Evolutionary conservation across 768 basidiomycete genomes (phyloP).

Genomic region (Tylopilus sp.): DNA sequence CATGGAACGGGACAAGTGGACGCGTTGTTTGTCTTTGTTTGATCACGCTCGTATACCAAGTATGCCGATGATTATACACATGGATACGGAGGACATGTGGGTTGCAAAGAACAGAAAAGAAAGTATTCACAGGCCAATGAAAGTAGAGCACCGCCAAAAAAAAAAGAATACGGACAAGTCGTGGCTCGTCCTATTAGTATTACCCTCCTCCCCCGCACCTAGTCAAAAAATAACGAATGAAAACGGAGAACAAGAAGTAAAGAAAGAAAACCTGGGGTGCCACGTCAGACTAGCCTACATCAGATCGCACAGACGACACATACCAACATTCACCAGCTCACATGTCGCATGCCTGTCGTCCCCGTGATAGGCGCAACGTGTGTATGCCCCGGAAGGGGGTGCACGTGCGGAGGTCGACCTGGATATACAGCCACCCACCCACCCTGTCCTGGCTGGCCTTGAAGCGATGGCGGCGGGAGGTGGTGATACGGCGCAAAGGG

Average conservation of each 20-base stretch:
- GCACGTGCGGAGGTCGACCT: constrained; percentile 12
- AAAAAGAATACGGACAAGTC: background rate
- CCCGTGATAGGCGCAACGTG: constrained; percentile 20
- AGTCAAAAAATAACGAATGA: constrained; percentile 10
- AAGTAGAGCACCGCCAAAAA: constrained; percentile 4
- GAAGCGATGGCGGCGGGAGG: constrained; percentile 14
- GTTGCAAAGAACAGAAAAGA: background rate
- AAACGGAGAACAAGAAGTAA: constrained; percentile 13
- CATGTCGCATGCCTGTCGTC: constrained; percentile 24
- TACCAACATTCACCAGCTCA: constrained; percentile 20
- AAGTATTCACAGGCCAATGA: background rate
- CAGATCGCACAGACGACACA: background rate
- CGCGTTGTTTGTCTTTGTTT: constrained; percentile 17
- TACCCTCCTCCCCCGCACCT: constrained; percentile 1
- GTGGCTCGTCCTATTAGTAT: constrained; percentile 20
- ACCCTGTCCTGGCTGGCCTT: constrained; percentile 9
- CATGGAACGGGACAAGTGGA: no score
- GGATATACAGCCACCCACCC: constrained; percentile 26
- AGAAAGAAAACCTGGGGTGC: background rate
- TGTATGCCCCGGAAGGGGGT: constrained; percentile 12
- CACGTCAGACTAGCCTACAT: background rate
- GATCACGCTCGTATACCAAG: background rate
- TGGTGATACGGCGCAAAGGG: constrained; percentile 20
- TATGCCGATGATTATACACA: background rate
- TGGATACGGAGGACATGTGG: background rate